These are phyloP conservation scores for Acmispon strigosus DNA, from an alignment of 306 rosid species.

Conservation along the genomic window DNA sequence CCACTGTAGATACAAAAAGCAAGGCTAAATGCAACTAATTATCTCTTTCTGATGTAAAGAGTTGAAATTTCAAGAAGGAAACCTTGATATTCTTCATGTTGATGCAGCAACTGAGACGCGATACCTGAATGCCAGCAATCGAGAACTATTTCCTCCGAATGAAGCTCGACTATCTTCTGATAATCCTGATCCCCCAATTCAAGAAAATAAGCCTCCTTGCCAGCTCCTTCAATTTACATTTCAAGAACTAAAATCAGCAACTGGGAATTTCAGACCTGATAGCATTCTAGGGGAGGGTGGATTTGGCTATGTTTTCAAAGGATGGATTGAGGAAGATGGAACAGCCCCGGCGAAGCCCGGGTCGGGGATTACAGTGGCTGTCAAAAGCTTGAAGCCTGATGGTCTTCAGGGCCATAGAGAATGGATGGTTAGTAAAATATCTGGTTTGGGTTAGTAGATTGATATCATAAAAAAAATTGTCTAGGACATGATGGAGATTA, in stretches of 20 bases:
- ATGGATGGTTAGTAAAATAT: slow-evolving; percentile 97
- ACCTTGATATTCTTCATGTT: slow-evolving; percentile 20
- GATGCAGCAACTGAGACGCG: slow-evolving; percentile 88
- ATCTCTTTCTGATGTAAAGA: background rate
- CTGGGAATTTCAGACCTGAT: slow-evolving; percentile 97
- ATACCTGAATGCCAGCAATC: slow-evolving; percentile 86
- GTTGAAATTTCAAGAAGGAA: slow-evolving; percentile 15
- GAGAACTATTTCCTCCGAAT: slow-evolving; percentile 67
- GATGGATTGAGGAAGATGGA: slow-evolving; percentile 97
- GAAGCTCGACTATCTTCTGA: slow-evolving; percentile 72
- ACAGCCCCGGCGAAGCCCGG: slow-evolving; percentile 97
- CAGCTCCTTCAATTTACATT: slow-evolving; percentile 74
- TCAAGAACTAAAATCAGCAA: slow-evolving; percentile 88
- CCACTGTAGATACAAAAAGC: slow-evolving; percentile 25
- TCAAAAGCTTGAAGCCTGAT: slow-evolving; percentile 90
- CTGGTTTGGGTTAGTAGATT: slow-evolving; percentile 70
- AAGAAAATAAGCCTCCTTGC: slow-evolving; percentile 50
- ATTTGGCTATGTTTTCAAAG: slow-evolving; percentile 90
- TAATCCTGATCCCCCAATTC: slow-evolving; percentile 48
- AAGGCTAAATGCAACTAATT: too few species aligned
- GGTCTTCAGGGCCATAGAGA: slow-evolving; percentile 99
- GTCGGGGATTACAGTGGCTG: slow-evolving; percentile 87
- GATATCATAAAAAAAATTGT: slow-evolving; percentile 31
- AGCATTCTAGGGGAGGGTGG: slow-evolving; percentile 99
- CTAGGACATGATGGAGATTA: slow-evolving; percentile 20